Evolutionary conservation across 495 filamentous ascomycete species (phyloP), one percentile per base, ranked within the genome.

Genomic region (Lophiostoma macrostomum): DNA sequence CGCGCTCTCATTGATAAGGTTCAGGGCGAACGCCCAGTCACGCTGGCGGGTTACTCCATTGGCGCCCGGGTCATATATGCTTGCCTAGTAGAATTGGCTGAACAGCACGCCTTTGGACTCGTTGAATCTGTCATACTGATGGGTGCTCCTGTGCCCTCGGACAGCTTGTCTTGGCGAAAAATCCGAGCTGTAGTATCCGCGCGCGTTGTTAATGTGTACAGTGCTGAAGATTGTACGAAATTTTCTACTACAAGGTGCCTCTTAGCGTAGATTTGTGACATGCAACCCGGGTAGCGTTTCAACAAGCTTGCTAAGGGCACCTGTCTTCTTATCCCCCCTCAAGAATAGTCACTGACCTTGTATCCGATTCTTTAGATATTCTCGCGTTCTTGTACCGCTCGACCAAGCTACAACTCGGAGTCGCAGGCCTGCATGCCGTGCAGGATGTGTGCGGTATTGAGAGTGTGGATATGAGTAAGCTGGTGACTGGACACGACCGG

Each of bases 161-260:
- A 80, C 48, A 67, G 71, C 28, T 63, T 67, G 3, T 68, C 69
- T 19, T 82, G 79, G 80, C 64, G 77, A 38, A 65, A 72, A 40
- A 74, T 82, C 69, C 76, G 73, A 52, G 76, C 73, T 55, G 74
- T 82, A 4, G 80, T 82, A 16, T 59, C 73, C 24, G 76, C 77
- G 4, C 71, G 79, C 24, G 66, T 84, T 7, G 67, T 83, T 50
- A 84, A 84, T 58, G 78, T 80, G 13, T 83, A 76, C 58, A 81
- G 78, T 13, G 70, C 74, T 32, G 76, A 79, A 41, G 81, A 84
- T 60, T 80, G n/a, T n/a, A n/a, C n/a, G n/a, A n/a, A n/a, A n/a
- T n/a, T n/a, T n/a, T n/a, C n/a, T n/a, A n/a, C n/a, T n/a, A n/a
- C n/a, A n/a, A n/a, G n/a, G n/a, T n/a, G n/a, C n/a, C n/a, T n/a